A percentile compares a stretch with the other conserved stretches of the same genome.
These are phyloP conservation scores for Periconia digitata DNA, from an alignment of 2,329 filamentous ascomycete genomes.

Conservation along the genomic window DNA sequence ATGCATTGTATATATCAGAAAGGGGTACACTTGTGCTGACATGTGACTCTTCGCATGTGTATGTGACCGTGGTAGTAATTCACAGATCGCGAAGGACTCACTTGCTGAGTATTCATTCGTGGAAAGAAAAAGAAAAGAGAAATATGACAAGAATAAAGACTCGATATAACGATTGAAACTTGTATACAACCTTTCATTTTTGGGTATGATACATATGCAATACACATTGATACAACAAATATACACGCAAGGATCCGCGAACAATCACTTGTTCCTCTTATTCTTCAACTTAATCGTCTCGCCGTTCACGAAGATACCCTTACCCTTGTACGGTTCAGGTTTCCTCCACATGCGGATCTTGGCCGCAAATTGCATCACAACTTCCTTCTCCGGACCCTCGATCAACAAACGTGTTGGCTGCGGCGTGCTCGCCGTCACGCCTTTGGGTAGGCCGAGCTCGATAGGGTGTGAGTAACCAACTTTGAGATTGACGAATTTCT, in stretches of 20 bases:
- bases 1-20: no score
- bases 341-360: conserved; percentile 83
- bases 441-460: conserved; percentile 79
- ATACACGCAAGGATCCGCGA: background rate
- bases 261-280: conserved; percentile 63
- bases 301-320: conserved; percentile 97
- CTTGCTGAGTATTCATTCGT: no score
- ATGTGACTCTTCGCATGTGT: no score
- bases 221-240: conserved; percentile 19
- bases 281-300: conserved; percentile 98
- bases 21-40: no score
- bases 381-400: conserved; percentile 83
- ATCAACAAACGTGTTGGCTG: conserved; percentile 89
- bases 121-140: no score
- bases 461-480: conserved; percentile 96
- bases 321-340: conserved; percentile 98
- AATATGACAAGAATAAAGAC: background rate
- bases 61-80: no score
- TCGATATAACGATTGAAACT: background rate
- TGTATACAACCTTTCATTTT: background rate
- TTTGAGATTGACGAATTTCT: conserved; percentile 90
- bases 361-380: conserved; percentile 88
- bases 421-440: conserved; percentile 83
- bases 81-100: no score
- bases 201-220: conserved; percentile 13